phyloP scores from a whole-genome alignment of 768 basidiomycete genomes.

The Myochromella boudieri region DNA sequence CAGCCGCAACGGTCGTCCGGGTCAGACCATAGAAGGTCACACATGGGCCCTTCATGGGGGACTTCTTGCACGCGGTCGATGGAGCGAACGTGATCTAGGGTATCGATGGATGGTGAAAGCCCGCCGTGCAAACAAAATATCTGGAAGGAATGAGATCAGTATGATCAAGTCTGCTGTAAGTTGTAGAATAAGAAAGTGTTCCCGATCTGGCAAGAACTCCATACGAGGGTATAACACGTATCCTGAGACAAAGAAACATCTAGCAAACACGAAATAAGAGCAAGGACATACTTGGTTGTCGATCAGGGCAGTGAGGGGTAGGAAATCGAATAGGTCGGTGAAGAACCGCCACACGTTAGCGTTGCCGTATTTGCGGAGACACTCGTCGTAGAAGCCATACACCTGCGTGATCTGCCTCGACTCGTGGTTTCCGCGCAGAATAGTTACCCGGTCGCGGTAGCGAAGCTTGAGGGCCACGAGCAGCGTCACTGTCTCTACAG shows the following conservation, averaged over 20 bases:
- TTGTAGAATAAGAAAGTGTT: conserved; percentile 5
- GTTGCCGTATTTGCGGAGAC: conserved; percentile 98
- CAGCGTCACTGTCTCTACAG: conserved; percentile 96
- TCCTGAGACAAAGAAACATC: too few relatives aligned
- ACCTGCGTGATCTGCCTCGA: conserved; percentile 99
- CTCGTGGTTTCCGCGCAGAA: conserved; percentile 98
- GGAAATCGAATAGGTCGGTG: conserved; percentile 97
- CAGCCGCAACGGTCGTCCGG: conserved; percentile 99
- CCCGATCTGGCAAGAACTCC: conserved; percentile 15
- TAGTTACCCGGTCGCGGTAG: conserved; percentile 97
- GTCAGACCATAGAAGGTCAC: conserved; percentile 98
- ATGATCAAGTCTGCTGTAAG: conserved; percentile 13
- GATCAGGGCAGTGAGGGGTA: conserved; percentile 95
- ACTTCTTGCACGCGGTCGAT: conserved; percentile 99
- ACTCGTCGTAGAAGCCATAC: conserved; percentile 99
- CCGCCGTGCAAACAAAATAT: conserved; percentile 99
- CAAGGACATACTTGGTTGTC: conserved; percentile 89
- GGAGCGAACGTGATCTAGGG: conserved; percentile 97
- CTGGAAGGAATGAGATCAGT: conserved; percentile 39
- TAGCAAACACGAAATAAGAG: conserved; percentile 1
- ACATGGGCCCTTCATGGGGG: conserved; percentile 99
- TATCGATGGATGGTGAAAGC: conserved; percentile 98
- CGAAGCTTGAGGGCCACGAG: conserved; percentile 97
- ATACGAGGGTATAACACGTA: not conserved
- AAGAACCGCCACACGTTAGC: conserved; percentile 99